phyloP scores from a whole-genome alignment of 768 basidiomycete species.

The Leccinum arenicola region DNA sequence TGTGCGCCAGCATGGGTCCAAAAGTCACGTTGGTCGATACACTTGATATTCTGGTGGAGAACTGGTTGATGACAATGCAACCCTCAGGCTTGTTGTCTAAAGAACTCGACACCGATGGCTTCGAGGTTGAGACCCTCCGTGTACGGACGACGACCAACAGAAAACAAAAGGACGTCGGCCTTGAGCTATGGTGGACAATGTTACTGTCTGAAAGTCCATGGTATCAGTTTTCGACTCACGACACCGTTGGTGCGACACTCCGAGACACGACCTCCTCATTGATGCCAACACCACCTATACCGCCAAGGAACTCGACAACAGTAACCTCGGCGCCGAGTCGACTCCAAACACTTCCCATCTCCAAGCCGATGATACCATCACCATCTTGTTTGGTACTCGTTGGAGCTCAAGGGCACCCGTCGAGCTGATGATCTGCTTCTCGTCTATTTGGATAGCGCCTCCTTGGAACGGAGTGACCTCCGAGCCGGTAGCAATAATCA shows the following conservation, averaged over 20 bases:
- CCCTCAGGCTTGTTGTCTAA: slow-evolving; percentile 90
- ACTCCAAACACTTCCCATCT: slow-evolving; percentile 98
- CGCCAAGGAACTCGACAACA: slow-evolving; percentile 95
- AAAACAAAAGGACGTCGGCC: slow-evolving; percentile 92
- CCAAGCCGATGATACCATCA: slow-evolving; percentile 98
- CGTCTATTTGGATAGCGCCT: slow-evolving; percentile 90
- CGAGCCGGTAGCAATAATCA: slow-evolving; percentile 93
- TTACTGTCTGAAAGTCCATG: background rate
- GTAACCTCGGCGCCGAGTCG: slow-evolving; percentile 94
- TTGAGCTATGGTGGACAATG: slow-evolving; percentile 53
- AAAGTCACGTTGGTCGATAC: slow-evolving; percentile 99
- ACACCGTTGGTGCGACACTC: too few relatives aligned
- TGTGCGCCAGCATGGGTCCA: slow-evolving; percentile 98
- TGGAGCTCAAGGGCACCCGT: slow-evolving; percentile 89
- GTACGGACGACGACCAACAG: slow-evolving; percentile 92
- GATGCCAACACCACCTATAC: too few relatives aligned
- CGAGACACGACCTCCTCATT: too few relatives aligned
- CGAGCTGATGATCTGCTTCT: slow-evolving; percentile 92
- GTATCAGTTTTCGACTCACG: slow-evolving; percentile 38
- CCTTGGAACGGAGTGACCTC: slow-evolving; percentile 96
- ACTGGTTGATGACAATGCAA: slow-evolving; percentile 54
- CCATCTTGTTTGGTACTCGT: slow-evolving; percentile 92
- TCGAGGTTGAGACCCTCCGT: slow-evolving; percentile 86
- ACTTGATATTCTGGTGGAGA: slow-evolving; percentile 91
- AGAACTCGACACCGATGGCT: slow-evolving; percentile 87